Conservation (phyloP, 148 eudicot genomes). For the Pouteria glomerata region DNA sequence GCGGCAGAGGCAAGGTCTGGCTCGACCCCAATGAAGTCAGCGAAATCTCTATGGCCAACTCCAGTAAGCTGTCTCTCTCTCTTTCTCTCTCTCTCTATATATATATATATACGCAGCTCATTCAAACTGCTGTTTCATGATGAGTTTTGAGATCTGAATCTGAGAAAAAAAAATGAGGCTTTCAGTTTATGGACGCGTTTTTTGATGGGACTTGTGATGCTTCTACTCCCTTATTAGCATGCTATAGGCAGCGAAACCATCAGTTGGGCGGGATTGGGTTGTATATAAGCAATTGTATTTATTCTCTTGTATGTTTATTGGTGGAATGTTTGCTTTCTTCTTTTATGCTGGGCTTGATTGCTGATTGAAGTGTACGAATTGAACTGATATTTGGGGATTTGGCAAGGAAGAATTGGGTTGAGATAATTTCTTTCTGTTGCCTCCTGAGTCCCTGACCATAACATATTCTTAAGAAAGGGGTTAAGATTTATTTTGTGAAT, state of each 20-base stretch:
- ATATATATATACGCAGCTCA: background rate
- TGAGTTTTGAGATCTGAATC: background rate
- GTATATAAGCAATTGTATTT: no score
- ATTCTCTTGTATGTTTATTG: no score
- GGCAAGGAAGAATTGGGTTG: background rate
- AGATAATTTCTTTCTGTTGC: background rate
- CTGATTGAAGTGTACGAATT: background rate
- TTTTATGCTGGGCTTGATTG: background rate
- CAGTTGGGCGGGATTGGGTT: no score
- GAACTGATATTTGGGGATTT: background rate
- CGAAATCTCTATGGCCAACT: slow-evolving; percentile 63
- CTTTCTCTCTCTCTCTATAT: background rate
- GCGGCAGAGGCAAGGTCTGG: slow-evolving; percentile 52
- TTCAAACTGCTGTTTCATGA: background rate
- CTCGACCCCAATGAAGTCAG: slow-evolving; percentile 49
- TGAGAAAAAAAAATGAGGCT: background rate
- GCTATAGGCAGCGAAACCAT: background rate
- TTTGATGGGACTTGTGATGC: background rate
- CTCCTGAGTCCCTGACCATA: no score
- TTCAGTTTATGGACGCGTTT: background rate
- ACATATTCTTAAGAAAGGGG: background rate
- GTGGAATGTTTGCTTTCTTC: no score
- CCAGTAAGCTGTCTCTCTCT: slow-evolving; percentile 29
- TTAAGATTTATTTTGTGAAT: background rate
- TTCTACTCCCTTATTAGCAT: background rate